Evolutionary conservation across 192 early-diverging fungal species (phyloP), one percentile per base, ranked within the genome.

Genomic region (Lobosporangium transversale): DNA sequence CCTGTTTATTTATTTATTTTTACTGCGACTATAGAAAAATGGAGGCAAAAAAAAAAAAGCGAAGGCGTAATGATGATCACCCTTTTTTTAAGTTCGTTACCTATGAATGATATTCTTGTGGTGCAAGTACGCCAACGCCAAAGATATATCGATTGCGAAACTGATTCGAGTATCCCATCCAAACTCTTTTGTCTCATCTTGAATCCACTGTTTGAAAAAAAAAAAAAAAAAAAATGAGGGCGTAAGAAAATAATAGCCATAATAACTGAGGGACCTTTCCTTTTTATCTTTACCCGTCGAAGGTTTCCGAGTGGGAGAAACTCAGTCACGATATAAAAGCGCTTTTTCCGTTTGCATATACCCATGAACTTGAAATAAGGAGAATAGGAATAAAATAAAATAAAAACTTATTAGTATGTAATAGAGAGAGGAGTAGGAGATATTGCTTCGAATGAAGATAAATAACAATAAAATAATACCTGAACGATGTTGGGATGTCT

Each of bases 31-130:
- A n/a, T n/a, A n/a, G n/a, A n/a, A n/a, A n/a, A n/a, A n/a, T n/a
- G 37, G 14, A 40, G 37, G 37, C 14, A 40, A 40, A 40, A 40
- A 40, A 40, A 40, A 40, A 10, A 14, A 10, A 40, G n/a, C n/a
- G n/a, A n/a, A n/a, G n/a, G n/a, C n/a, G n/a, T n/a, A n/a, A n/a
- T n/a, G n/a, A n/a, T n/a, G n/a, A n/a, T n/a, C n/a, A n/a, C n/a
- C n/a, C n/a, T n/a, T n/a, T n/a, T n/a, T n/a, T n/a, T n/a, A 40
- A 7, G 35, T 21, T 31, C 17, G 8, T 42, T 66, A 67, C 73
- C 73, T 67, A 48, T 76, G 73, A 35, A 76, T 76, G 29, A 76
- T 76, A 37, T 67, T 76, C 31, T 76, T 76, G 45, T 76, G 73
- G 47, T 76, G 73, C 15, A 76, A 53, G 48, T 76, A 76, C 26